Percentiles rank a stretch among this genome's conserved stretches.
These are phyloP conservation scores for Epichloe elymi DNA, from an alignment of 2,329 filamentous ascomycete genomes.

Conservation along the genomic window DNA sequence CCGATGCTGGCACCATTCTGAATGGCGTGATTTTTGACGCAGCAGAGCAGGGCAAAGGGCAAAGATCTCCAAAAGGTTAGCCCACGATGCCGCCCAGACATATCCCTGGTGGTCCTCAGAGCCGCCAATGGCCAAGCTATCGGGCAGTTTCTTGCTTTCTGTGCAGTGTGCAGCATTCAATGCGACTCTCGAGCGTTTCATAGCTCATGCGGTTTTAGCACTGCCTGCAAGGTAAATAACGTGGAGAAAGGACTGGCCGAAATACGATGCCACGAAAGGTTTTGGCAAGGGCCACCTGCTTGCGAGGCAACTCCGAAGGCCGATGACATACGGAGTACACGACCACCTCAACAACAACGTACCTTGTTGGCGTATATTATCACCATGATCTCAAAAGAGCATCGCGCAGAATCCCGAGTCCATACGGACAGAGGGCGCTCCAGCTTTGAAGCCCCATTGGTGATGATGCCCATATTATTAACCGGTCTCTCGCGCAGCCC, in stretches of 20 bases:
- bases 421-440: no score
- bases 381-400: no score
- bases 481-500: no score
- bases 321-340: no score
- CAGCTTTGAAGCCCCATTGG: no score
- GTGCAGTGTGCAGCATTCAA: neutral
- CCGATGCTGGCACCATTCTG: conserved; percentile 14
- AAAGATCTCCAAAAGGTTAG: neutral
- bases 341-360: no score
- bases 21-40: conserved; percentile 10
- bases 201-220: neutral
- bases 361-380: no score
- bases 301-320: neutral
- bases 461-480: no score
- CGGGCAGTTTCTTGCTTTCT: neutral
- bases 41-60: neutral
- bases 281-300: neutral
- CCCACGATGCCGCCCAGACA: neutral
- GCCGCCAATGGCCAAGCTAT: conserved; percentile 1
- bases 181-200: neutral
- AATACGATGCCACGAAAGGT: neutral
- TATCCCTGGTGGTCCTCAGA: neutral
- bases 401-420: no score
- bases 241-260: neutral
- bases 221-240: neutral